A percentile compares a stretch with the other conserved stretches of the same genome.
These are phyloP conservation scores for Collybiopsis confluens DNA, from an alignment of 768 basidiomycete genomes.

Conservation along the genomic window DNA sequence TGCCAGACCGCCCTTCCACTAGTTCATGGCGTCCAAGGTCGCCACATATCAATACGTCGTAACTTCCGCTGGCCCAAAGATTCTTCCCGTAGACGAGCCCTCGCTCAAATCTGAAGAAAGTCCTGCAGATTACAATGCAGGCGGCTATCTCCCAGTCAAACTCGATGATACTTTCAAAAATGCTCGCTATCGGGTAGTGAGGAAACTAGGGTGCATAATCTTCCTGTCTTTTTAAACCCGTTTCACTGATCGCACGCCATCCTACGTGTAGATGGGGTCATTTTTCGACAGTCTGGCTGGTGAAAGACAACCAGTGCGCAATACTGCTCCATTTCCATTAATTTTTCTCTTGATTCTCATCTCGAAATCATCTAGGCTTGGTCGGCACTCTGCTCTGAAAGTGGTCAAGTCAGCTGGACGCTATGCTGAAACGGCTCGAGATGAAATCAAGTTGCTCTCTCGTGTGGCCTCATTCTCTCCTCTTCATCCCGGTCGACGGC, in stretches of 20 bases:
- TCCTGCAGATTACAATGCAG: constrained; percentile 78
- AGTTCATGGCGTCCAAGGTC: constrained; percentile 63
- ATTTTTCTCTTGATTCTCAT: constrained; percentile 13
- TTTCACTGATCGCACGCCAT: constrained; percentile 22
- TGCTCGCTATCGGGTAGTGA: constrained; percentile 77
- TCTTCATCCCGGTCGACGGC: constrained; percentile 71
- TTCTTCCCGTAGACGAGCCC: constrained; percentile 64
- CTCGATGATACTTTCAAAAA: constrained; percentile 82
- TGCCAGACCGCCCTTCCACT: constrained; percentile 14
- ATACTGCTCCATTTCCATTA: constrained; percentile 8
- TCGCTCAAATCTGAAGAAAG: constrained; percentile 75
- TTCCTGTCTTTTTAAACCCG: constrained; percentile 9
- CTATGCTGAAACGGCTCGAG: constrained; percentile 94
- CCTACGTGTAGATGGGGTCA: constrained; percentile 74
- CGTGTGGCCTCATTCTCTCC: constrained; percentile 69
- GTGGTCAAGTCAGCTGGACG: constrained; percentile 93
- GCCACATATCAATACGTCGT: constrained; percentile 75
- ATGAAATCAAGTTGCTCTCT: constrained; percentile 90
- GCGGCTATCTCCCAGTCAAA: constrained; percentile 78
- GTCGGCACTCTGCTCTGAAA: constrained; percentile 85
- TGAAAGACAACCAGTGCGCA: constrained; percentile 73
- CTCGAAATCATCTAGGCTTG: constrained; percentile 43
- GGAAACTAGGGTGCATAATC: constrained; percentile 75
- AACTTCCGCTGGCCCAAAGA: constrained; percentile 61
- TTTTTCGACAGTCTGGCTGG: constrained; percentile 93